Base-by-base conservation (phyloP, 2,329 filamentous ascomycete species). In the Atkinsonella hypoxylon region DNA sequence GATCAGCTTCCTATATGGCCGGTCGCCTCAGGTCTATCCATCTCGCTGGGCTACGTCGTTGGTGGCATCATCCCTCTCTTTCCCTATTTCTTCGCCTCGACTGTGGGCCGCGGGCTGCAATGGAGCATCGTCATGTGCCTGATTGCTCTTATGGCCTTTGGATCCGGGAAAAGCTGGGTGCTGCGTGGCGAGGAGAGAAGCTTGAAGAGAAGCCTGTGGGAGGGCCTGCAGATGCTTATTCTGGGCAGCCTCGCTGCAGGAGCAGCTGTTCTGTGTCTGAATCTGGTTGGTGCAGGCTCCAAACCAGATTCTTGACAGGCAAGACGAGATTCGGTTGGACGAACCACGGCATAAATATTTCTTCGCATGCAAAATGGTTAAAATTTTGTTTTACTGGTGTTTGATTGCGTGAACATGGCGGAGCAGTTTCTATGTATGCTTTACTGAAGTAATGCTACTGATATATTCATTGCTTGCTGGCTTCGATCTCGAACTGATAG, bases 1-100 rank as follows among this genome's bases (percentile, higher is more conserved):
- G 60, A 51, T 13, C 41, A 56, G 13, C 51, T 54, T 30, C 52
- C 45, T 49, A 53, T 61, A 9, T 63, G 64, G 26, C 73, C 76
- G 0, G 61, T 68, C 36, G 61, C 74, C 11, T 78, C 74, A 0
- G 81, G 79, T 2, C 56, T 81, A 10, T 82, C 77, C 0, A 78
- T 85, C 40, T 76, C 80, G 0, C 57, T 77, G 1, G 79, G 81
- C 0, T 85, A 85, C 57, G 72, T 83, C 36, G 63, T 82, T 2
- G 81, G 81, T 4, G 81, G 81, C 0, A 70, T 81, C 51, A 73
- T 84, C 30, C 81, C 81, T 0, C 65, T 85, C 11, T 63, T 80
- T 22, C 81, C 81, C 0, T 85, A 85, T 61, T 76, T 84, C 52
- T 76, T 82, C 49, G 63, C 69, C 15, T 44, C 55, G 2, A 66